Conservation (phyloP, 257 asterid species). For the Eucommia ulmoides region DNA sequence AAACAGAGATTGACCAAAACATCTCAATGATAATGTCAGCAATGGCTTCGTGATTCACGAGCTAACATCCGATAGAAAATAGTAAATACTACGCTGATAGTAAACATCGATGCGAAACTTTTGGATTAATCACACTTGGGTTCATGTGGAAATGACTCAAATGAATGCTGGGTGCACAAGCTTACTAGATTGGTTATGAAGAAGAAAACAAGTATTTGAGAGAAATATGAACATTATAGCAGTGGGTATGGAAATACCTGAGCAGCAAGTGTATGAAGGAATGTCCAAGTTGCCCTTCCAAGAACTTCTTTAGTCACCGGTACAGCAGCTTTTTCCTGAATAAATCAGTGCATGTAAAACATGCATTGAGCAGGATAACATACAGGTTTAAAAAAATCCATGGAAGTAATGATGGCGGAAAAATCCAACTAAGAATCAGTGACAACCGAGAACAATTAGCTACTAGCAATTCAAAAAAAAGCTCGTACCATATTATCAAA, state of each 20-base stretch:
- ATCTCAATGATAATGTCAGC: too few relatives aligned
- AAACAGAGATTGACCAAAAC: too few relatives aligned
- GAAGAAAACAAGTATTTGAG: too few relatives aligned
- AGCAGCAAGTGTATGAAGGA: constrained; percentile 93
- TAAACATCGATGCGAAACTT: too few relatives aligned
- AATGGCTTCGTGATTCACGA: too few relatives aligned
- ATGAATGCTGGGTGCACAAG: too few relatives aligned
- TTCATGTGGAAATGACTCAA: too few relatives aligned
- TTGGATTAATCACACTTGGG: too few relatives aligned
- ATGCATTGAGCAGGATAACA: neutral
- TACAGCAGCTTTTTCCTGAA: constrained; percentile 36
- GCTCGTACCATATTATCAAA: neutral
- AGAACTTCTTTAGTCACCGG: constrained; percentile 83
- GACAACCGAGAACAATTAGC: neutral
- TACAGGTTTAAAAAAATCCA: neutral
- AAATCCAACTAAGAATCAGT: neutral
- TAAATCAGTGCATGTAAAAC: neutral
- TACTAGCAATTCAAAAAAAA: neutral
- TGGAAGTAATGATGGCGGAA: neutral
- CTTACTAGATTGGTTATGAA: too few relatives aligned
- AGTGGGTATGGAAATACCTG: constrained; percentile 38
- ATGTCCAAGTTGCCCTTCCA: constrained; percentile 95
- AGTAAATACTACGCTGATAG: too few relatives aligned
- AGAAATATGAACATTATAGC: too few relatives aligned
- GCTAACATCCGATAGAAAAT: too few relatives aligned